Evolutionary conservation across 768 basidiomycete species (phyloP), one percentile per base, ranked within the genome.

Genomic region (Amanita fuliginea): DNA sequence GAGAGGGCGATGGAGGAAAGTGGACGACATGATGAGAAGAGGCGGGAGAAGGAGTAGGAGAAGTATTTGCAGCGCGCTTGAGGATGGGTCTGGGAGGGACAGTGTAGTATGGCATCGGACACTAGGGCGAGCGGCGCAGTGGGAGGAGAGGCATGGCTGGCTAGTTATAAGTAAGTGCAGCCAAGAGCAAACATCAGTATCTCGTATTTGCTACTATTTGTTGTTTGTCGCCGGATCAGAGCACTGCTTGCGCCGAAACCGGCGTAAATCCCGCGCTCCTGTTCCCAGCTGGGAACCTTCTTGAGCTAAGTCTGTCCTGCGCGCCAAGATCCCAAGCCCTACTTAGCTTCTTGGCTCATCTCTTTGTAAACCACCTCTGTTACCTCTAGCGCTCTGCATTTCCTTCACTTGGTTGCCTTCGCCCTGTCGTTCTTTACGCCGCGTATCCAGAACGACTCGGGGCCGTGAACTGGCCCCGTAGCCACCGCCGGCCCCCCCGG

Each of bases 71-170:
- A 53, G 49, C 51, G 33, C 71, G 75, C 60, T 83, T 83, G 65
- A 81, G 73, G 53, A 81, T 81, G 49, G 80, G 77, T 53, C 76
- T 71, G 37, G 75, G 77, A 39, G 66, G 60, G 63, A 69, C 69
- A 19, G 51, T 37, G 41, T 43, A 14, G 39, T 39, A 33, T 14
- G 51, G 51, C 49, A 51, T 49, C 3, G 19, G 11, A 30, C 30
- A 30, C 30, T 30, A 30, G 30, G 30, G 30, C 30, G 30, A 30
- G 30, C 30, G 30, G 28, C 28, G 2, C 2, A 19, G 37, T 26
- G 47, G 10, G 28, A 41, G 37, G 36, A n/a, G 6, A 32, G 18
- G 18, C 13, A 9, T 21, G 5, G 16, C 13, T 13, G 21, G n/a
- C 35, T 22, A 39, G 33, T 39, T 40, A 11, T 49, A 36, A 26